Base-by-base conservation (phyloP, 176 grass and related monocot species). In the Olyra latifolia region DNA sequence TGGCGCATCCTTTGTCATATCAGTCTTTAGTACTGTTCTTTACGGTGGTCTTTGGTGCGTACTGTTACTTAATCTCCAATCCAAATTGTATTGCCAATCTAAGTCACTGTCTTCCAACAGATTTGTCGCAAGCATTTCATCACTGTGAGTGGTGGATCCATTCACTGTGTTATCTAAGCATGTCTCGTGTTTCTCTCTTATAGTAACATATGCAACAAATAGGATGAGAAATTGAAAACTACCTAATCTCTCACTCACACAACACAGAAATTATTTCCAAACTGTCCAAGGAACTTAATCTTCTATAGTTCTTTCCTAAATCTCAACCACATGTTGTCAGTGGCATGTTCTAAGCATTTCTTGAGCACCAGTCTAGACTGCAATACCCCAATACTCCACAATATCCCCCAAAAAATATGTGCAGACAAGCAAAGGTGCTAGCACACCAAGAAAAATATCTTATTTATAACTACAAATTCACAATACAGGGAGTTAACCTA, bases 121-220 rank as follows among this genome's bases (percentile, higher is more conserved):
- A 76, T 23, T 30, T 71, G 40, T 47, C 62, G 38, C 5, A 64
- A 25, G 47, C 39, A 68, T 6, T 77, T 68, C 15, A 16, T 69
- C 40, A 60, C 42, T 20, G 5, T 27, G 9, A 48, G 43, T 78
- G 66, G 74, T 78, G 66, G 55, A 62, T 54, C 30, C 6, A 41
- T 14, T 42, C 2, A 16, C 35, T 52, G 14, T 69, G 38, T 46
- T 29, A 70, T 38, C 17, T 6, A 41, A 73, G 43, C n/a, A 79
- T 79, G 4, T 27, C 58, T 41, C 58, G 42, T 53, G 43, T 62
- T 56, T 78, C 63, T 62, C 76, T 61, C 54, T 62, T n/a, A 69
- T 25, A 77, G 15, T 58, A 77, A 60, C 29, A 70, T 39, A 42
- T 4, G 7, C 25, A 30, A 63, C 53, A 62, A 61, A 42, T 71